Evolutionary conservation across 805 yeast species (phyloP).

Genomic region (Wickerhamomyces queroliae): DNA sequence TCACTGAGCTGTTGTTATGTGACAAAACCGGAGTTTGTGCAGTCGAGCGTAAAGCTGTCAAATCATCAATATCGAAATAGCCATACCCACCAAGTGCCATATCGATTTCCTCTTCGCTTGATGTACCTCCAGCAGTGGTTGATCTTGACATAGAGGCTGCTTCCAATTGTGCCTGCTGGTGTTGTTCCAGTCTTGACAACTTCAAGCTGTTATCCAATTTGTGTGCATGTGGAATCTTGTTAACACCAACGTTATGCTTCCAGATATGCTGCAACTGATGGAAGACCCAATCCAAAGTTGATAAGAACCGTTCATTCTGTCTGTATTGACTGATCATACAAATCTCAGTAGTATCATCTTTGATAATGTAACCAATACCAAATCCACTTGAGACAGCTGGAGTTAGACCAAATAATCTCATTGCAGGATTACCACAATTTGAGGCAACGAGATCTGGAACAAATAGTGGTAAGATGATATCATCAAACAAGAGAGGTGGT

Average conservation of each 20-base stretch:
- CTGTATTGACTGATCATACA: slow-evolving; percentile 83
- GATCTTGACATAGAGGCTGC: slow-evolving; percentile 16
- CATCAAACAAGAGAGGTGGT: slow-evolving; percentile 42
- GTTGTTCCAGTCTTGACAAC: background rate
- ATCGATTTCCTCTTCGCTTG: slow-evolving; percentile 23
- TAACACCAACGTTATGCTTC: slow-evolving; percentile 21
- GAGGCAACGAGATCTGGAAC: slow-evolving; percentile 46
- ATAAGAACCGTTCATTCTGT: slow-evolving; percentile 74
- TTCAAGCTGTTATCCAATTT: slow-evolving; percentile 30
- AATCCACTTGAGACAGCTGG: slow-evolving; percentile 87
- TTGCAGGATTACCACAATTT: slow-evolving; percentile 90
- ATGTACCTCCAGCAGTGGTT: slow-evolving; percentile 12
- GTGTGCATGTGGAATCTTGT: slow-evolving; percentile 22
- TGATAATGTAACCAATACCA: slow-evolving; percentile 89
- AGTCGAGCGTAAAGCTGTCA: slow-evolving; percentile 53
- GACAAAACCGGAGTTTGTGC: slow-evolving; percentile 27
- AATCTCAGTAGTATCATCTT: slow-evolving; percentile 72
- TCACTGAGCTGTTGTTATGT: slow-evolving; percentile 8
- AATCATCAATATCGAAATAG: slow-evolving; percentile 66
- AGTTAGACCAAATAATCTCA: slow-evolving; percentile 81
- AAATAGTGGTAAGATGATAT: slow-evolving; percentile 28
- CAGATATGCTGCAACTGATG: slow-evolving; percentile 49
- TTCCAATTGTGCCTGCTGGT: background rate
- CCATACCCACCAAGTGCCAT: slow-evolving; percentile 69
- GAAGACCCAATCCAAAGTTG: slow-evolving; percentile 66